These are phyloP conservation scores for Fusarium pseudograminearum DNA, from an alignment of 2,329 filamentous ascomycete genomes.

Conservation along the genomic window DNA sequence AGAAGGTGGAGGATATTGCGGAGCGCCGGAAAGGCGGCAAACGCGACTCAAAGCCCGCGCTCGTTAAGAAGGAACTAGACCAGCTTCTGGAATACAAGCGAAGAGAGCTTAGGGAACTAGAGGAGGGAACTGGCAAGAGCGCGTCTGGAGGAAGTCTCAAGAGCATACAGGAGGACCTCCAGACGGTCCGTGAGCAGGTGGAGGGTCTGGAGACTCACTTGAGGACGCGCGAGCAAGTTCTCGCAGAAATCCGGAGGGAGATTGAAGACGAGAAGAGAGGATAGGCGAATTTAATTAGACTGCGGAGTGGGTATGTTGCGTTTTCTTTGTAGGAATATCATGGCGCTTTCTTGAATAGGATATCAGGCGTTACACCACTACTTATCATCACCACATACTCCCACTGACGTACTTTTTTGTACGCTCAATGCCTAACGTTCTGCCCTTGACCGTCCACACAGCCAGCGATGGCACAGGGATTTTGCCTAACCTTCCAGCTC, in stretches of 20 bases:
- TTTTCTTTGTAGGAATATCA: conserved; percentile 47
- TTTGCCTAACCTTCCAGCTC: conserved; percentile 61
- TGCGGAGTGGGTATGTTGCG: conserved; percentile 28
- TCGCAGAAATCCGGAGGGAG: conserved; percentile 82
- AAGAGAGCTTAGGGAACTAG: conserved; percentile 78
- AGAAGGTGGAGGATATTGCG: conserved; percentile 80
- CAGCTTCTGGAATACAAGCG: conserved; percentile 96
- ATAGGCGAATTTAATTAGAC: conserved; percentile 50
- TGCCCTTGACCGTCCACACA: conserved; percentile 65
- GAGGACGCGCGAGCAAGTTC: conserved; percentile 76
- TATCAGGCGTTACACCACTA: conserved; percentile 40
- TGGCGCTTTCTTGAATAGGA: conserved; percentile 47
- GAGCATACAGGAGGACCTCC: conserved; percentile 85
- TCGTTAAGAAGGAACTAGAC: conserved; percentile 94
- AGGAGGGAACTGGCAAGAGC: conserved; percentile 76
- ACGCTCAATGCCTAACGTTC: conserved; percentile 61
- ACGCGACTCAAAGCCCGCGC: conserved; percentile 83
- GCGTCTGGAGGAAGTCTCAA: conserved; percentile 79
- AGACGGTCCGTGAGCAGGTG: conserved; percentile 92
- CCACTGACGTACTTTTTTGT: conserved; percentile 62
- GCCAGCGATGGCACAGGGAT: conserved; percentile 64
- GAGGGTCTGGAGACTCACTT: conserved; percentile 90
- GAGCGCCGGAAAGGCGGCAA: conserved; percentile 72
- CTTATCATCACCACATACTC: conserved; percentile 53
- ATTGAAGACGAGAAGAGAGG: conserved; percentile 86